Evolutionary conservation across 2,329 filamentous ascomycete species (phyloP).

Genomic region (Emergomyces africanus): DNA sequence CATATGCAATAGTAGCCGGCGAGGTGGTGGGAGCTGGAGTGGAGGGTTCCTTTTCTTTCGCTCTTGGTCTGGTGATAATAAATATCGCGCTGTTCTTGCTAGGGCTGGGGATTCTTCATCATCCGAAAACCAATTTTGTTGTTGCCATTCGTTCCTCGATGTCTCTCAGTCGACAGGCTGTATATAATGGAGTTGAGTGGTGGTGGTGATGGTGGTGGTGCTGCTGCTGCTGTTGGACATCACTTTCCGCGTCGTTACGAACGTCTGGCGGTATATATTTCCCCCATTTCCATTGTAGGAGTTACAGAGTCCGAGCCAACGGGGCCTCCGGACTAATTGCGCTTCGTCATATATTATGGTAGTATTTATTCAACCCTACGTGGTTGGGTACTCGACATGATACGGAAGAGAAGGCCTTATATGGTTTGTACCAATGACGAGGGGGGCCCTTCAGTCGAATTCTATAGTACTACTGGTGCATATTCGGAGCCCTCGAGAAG

Average conservation of each 20-base stretch:
- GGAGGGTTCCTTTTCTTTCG: too few species aligned
- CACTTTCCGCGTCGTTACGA: neutral
- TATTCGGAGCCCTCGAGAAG: neutral
- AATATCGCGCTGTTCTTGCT: too few species aligned
- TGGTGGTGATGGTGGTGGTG: neutral
- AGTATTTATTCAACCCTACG: too few species aligned
- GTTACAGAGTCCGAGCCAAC: too few species aligned
- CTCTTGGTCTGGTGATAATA: too few species aligned
- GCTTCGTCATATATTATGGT: neutral
- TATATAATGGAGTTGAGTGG: neutral
- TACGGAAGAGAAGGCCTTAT: neutral
- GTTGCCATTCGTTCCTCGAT: neutral
- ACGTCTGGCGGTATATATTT: slow-evolving; percentile 6
- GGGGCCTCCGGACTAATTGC: too few species aligned
- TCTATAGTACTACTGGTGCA: neutral
- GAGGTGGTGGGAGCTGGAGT: neutral
- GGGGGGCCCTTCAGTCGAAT: neutral
- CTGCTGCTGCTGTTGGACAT: too few species aligned
- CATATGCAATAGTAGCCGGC: slow-evolving; percentile 3
- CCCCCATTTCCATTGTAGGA: neutral
- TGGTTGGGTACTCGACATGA: too few species aligned
- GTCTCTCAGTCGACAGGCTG: neutral
- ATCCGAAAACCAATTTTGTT: too few species aligned
- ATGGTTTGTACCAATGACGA: too few species aligned
- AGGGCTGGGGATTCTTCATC: too few species aligned